phyloP scores from a whole-genome alignment of 2,329 filamentous ascomycete genomes.

The Dothidotthia symphoricarpi region DNA sequence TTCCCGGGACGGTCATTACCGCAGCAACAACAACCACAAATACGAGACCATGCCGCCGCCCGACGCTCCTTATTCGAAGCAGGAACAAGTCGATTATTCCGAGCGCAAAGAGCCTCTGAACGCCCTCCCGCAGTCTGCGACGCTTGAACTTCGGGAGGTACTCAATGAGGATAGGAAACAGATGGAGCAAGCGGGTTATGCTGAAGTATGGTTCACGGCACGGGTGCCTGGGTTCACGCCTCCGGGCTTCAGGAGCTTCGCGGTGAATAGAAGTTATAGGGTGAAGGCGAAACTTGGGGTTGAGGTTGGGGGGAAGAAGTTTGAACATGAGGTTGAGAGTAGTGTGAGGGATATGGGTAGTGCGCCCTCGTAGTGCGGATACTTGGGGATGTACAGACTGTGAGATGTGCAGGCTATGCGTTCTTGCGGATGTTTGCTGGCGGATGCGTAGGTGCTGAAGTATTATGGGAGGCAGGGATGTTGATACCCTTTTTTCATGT shows the following conservation, averaged over 20 bases:
- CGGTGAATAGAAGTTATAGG: constrained; percentile 21
- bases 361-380: no score
- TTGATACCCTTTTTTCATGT: no score
- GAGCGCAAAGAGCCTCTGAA: constrained; percentile 21
- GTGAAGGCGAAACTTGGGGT: constrained; percentile 17
- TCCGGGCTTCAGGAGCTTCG: constrained; percentile 26
- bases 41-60: constrained; percentile 6
- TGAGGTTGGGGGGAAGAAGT: constrained; percentile 22
- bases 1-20: constrained; percentile 1
- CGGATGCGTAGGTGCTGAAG: no score
- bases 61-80: constrained; percentile 1
- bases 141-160: constrained; percentile 11
- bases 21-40: neutral
- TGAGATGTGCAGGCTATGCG: no score
- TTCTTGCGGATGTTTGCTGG: no score
- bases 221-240: constrained; percentile 20
- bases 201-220: constrained; percentile 21
- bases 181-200: constrained; percentile 11
- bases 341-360: constrained; percentile 11
- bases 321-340: constrained; percentile 17
- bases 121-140: constrained; percentile 11
- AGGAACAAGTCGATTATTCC: constrained; percentile 2
- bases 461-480: no score
- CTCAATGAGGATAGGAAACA: constrained; percentile 8
- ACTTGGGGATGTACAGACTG: no score